Evolutionary conservation across 805 yeast species (phyloP), one percentile per base, ranked within the genome.

Genomic region (Kockiozyma suomiensis): DNA sequence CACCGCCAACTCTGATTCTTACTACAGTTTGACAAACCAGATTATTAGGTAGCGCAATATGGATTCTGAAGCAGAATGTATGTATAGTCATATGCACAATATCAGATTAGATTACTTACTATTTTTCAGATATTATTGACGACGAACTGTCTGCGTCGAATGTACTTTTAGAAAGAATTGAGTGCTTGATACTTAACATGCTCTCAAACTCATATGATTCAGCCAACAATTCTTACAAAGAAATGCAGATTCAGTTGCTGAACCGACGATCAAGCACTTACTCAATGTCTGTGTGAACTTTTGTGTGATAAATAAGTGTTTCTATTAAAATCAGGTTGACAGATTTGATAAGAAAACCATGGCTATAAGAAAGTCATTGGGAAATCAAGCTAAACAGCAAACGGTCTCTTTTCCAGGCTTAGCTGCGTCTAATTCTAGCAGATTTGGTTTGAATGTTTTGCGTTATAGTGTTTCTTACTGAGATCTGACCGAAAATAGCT

Each of bases 391-490:
- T n/a, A 32, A 7, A 40, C 33, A 21, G 4, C 42, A 40, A 12
- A 50, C n/a, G n/a, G 19, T 37, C 21, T 13, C 49, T 5, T 58
- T 53, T 49, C 62, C 62, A 13, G 59, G 59, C 17, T 6, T 26
- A 17, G 47, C 23, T 30, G 17, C 19, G 15, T 8, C 50, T 28
- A 15, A 25, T 7, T 21, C 63, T 23, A 26, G 50, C 32, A 30
- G 51, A 15, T 49, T 55, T 12, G 51, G 48, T 51, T 21, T 41
- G 28, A 46, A 12, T 30, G 13, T n/a, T 30, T 32, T 8, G n/a
- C 33, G 5, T 2, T 21, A n/a, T 35, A 23, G 4, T n/a, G 4
- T 37, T 28, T 4, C n/a, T 21, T n/a, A n/a, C 19, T 40, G 30
- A 15, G 26, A 17, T 21, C 32, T 15, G 12, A 28, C 21, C 21